These are phyloP conservation scores for Cytospora chrysosperma DNA, from an alignment of 2,329 filamentous ascomycete species.

Conservation along the genomic window DNA sequence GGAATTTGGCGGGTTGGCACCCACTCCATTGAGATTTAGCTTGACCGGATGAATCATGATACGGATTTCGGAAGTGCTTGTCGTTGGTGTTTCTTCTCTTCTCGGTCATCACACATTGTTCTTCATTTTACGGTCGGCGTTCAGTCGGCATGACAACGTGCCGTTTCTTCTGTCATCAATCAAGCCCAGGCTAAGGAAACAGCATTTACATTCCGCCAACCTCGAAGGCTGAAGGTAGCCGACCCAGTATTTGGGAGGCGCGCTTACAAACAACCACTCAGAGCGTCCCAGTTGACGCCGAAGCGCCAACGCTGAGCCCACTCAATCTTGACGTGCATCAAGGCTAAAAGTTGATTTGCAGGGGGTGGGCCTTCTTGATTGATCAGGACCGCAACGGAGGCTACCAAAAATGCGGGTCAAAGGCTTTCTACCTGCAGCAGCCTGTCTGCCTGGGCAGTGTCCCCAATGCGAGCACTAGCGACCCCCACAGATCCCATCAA, in stretches of 20 bases:
- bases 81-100: background rate
- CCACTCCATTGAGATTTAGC: background rate
- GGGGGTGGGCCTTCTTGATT: background rate
- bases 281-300: conserved; percentile 11
- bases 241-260: conserved; percentile 4
- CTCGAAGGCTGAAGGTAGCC: background rate
- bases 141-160: background rate
- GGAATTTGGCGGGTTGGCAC: conserved; percentile 1
- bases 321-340: background rate
- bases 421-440: background rate
- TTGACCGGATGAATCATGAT: background rate
- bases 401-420: background rate
- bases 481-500: background rate
- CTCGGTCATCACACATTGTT: background rate
- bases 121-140: background rate
- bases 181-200: background rate
- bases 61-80: background rate
- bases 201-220: background rate
- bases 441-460: background rate
- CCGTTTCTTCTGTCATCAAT: background rate
- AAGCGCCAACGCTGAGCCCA: conserved; percentile 1
- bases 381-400: background rate
- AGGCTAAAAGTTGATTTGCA: background rate
- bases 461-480: background rate
- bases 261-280: conserved; percentile 10